Evolutionary conservation across 108 stramenopile genomes (phyloP).

Genomic region (Fragilariopsis cylindrus): DNA sequence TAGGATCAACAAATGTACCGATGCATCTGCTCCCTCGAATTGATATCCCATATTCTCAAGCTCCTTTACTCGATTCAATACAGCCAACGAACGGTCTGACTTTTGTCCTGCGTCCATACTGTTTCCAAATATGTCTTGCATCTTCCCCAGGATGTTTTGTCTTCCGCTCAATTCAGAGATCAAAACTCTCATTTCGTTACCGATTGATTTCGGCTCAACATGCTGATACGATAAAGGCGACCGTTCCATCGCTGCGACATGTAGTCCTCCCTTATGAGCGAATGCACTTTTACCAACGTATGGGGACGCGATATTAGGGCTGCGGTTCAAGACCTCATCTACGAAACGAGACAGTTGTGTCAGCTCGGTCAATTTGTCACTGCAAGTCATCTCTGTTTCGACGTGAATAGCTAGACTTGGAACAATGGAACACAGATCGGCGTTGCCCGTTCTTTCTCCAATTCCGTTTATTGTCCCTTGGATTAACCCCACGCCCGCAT

Average conservation of each 20-base stretch:
- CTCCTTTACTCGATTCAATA: constrained; percentile 84
- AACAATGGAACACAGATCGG: constrained; percentile 87
- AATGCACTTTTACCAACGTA: constrained; percentile 91
- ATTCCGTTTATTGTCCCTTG: constrained; percentile 94
- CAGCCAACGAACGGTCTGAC: constrained; percentile 75
- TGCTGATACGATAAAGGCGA: constrained; percentile 87
- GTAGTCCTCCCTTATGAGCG: constrained; percentile 96
- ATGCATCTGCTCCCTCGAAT: constrained; percentile 95
- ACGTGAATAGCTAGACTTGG: constrained; percentile 84
- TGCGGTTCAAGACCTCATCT: constrained; percentile 87
- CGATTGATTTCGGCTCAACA: constrained; percentile 83
- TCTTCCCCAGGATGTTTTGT: constrained; percentile 89
- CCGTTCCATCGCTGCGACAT: constrained; percentile 91
- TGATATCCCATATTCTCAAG: constrained; percentile 91
- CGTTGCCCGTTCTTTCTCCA: constrained; percentile 94
- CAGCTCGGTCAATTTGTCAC: constrained; percentile 60
- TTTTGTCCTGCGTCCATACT: constrained; percentile 36
- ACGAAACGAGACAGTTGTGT: constrained; percentile 86
- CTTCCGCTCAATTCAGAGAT: constrained; percentile 89
- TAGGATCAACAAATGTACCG: constrained; percentile 91
- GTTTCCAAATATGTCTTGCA: constrained; percentile 66
- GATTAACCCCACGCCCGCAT: constrained; percentile 83
- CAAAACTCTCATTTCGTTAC: constrained; percentile 81
- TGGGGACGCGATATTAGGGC: constrained; percentile 66
- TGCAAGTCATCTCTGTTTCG: constrained; percentile 51